Evolutionary conservation across 129 eudicot species (phyloP).

Genomic region (Saussurea involucrata): DNA sequence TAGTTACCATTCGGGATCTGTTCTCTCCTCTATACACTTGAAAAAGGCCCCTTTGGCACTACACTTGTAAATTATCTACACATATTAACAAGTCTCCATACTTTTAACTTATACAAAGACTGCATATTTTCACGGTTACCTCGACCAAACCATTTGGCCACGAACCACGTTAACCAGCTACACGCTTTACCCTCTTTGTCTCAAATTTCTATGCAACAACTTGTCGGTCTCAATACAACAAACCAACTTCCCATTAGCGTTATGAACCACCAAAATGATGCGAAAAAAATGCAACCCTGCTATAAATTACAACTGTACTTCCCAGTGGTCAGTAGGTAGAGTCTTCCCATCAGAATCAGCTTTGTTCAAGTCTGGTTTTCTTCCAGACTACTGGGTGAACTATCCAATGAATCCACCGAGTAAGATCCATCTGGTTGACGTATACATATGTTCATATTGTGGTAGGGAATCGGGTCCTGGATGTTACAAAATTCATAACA

Average conservation of each 20-base stretch:
- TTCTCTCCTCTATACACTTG: conserved; percentile 49
- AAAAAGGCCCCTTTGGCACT: conserved; percentile 41
- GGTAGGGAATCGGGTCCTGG: conserved; percentile 62
- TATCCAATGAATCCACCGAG: conserved; percentile 61
- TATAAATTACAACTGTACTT: not conserved
- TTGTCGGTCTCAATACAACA: conserved; percentile 17
- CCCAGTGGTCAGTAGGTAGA: conserved; percentile 14
- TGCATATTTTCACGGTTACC: not conserved
- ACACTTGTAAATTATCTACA: conserved; percentile 18
- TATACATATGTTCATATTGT: conserved; percentile 77
- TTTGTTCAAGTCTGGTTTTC: conserved; percentile 24
- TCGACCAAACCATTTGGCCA: not conserved
- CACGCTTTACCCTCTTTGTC: not conserved
- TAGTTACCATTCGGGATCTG: conserved; percentile 30
- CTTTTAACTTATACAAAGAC: conserved; percentile 9
- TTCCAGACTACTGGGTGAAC: conserved; percentile 53
- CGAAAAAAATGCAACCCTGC: conserved; percentile 19
- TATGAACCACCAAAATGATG: conserved; percentile 9
- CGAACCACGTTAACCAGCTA: not conserved
- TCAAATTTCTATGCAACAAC: conserved; percentile 19
- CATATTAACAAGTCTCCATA: conserved; percentile 11
- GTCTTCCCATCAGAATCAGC: conserved; percentile 3
- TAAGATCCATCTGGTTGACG: conserved; percentile 91
- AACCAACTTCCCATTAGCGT: conserved; percentile 22
- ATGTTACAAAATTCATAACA: not conserved